Percentiles rank a stretch among this genome's conserved stretches.
These are phyloP conservation scores for Podaxis sp. DNA, from an alignment of 768 basidiomycete species.

Conservation along the genomic window DNA sequence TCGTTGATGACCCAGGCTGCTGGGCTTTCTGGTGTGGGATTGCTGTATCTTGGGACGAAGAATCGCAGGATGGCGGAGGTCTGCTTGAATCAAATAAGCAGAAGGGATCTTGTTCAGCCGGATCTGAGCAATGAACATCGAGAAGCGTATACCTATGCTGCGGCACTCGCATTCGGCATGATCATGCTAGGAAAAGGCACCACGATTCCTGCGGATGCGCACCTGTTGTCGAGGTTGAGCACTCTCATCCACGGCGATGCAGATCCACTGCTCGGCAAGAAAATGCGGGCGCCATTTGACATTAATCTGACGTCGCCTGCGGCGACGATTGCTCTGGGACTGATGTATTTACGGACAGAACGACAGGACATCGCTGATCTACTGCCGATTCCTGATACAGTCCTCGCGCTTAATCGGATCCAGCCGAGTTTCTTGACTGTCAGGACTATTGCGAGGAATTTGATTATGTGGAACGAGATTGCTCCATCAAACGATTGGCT, in stretches of 20 bases:
- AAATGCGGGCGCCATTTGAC: conserved; percentile 57
- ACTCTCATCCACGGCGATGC: conserved; percentile 77
- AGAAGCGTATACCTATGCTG: conserved; percentile 88
- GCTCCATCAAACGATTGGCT: conserved; percentile 75
- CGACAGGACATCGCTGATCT: conserved; percentile 85
- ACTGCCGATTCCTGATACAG: conserved; percentile 78
- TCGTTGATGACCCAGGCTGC: conserved; percentile 88
- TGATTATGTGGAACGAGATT: conserved; percentile 89
- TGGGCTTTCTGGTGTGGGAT: conserved; percentile 82
- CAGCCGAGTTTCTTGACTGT: conserved; percentile 87
- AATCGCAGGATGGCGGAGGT: conserved; percentile 93
- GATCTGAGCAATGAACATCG: conserved; percentile 87
- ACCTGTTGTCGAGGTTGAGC: conserved; percentile 64
- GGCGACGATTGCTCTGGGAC: conserved; percentile 82
- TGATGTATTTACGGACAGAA: conserved; percentile 90
- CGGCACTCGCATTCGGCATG: conserved; percentile 92
- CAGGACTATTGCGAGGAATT: conserved; percentile 68
- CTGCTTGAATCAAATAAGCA: conserved; percentile 79
- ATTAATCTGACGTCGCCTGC: conserved; percentile 90
- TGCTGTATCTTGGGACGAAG: conserved; percentile 86
- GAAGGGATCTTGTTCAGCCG: conserved; percentile 72
- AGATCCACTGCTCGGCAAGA: conserved; percentile 35
- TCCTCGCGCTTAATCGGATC: conserved; percentile 76
- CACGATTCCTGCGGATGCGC: conserved; percentile 72
- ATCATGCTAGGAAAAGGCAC: conserved; percentile 92